phyloP scores from a whole-genome alignment of 192 early-diverging fungal species.

The Linnemannia zychae region DNA sequence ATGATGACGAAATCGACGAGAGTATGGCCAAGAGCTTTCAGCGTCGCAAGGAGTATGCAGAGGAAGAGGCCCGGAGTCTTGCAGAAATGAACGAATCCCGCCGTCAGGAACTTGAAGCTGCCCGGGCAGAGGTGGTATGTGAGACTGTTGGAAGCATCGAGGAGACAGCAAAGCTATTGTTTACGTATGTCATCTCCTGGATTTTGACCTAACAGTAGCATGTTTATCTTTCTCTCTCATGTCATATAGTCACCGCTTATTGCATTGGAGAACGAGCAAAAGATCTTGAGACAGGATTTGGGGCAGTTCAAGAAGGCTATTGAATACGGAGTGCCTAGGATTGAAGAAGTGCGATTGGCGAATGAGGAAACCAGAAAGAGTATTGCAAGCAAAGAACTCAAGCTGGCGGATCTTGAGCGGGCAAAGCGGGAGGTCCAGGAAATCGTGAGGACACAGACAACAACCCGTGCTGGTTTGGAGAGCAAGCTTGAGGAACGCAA shows the following conservation, averaged over 20 bases:
- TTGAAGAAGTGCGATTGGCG: constrained; percentile 28
- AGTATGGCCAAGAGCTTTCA: constrained; percentile 63
- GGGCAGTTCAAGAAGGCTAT: constrained; percentile 62
- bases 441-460: constrained; percentile 38
- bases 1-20: constrained; percentile 66
- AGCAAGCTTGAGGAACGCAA: constrained; percentile 42
- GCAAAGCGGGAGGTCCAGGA: constrained; percentile 39
- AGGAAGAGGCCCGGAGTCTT: constrained; percentile 57
- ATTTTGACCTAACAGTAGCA: not conserved
- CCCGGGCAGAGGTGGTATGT: constrained; percentile 53
- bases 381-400: constrained; percentile 9
- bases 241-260: constrained; percentile 64
- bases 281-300: constrained; percentile 59
- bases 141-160: not conserved
- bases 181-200: not conserved
- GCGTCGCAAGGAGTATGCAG: constrained; percentile 61
- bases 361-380: constrained; percentile 24
- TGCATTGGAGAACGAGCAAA: constrained; percentile 58
- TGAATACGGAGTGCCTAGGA: constrained; percentile 32
- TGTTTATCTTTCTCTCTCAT: not conserved
- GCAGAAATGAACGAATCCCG: constrained; percentile 52
- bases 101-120: constrained; percentile 57
- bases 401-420: constrained; percentile 26
- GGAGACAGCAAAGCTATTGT: not conserved
- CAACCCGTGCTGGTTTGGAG: constrained; percentile 37